phyloP scores from a whole-genome alignment of 352 stramenopile species.

The Phytopythium mirpurense region DNA sequence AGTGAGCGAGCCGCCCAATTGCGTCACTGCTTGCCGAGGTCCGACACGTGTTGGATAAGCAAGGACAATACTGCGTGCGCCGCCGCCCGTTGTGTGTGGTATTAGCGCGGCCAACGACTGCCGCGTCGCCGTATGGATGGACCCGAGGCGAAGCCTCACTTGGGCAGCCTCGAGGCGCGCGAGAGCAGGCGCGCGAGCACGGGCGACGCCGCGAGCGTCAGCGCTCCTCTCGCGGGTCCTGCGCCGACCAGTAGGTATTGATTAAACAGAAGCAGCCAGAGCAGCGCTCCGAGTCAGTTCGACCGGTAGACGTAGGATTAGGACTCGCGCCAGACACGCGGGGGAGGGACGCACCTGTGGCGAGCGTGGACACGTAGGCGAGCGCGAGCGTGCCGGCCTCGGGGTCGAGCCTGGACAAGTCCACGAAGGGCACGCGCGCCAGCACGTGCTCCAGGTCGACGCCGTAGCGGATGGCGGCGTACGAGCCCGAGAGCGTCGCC shows the following conservation, averaged over 20 bases:
- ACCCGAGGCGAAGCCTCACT: too few relatives aligned
- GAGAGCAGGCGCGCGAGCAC: conserved; percentile 65
- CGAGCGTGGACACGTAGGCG: conserved; percentile 92
- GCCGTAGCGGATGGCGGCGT: conserved; percentile 60
- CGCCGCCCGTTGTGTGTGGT: too few relatives aligned
- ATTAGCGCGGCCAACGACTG: too few relatives aligned
- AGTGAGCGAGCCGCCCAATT: too few relatives aligned
- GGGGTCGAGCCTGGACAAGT: conserved; percentile 62
- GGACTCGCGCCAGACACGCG: too few relatives aligned
- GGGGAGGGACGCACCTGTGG: conserved; percentile 41
- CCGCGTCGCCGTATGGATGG: too few relatives aligned
- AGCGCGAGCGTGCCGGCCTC: conserved; percentile 64
- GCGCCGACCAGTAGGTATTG: background rate
- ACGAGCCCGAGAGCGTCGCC: conserved; percentile 90
- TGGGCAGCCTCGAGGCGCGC: conserved; percentile 17
- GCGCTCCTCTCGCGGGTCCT: conserved; percentile 58
- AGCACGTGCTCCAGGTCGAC: conserved; percentile 54
- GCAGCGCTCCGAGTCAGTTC: background rate
- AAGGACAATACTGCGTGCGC: too few relatives aligned
- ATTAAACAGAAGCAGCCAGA: too few relatives aligned
- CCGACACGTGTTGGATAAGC: too few relatives aligned
- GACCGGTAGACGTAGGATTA: too few relatives aligned
- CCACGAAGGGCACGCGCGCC: conserved; percentile 61
- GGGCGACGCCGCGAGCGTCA: conserved; percentile 70
- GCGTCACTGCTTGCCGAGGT: too few relatives aligned